Evolutionary conservation across 345 rosid species (phyloP).

Genomic region (Eucalyptus decipiens): DNA sequence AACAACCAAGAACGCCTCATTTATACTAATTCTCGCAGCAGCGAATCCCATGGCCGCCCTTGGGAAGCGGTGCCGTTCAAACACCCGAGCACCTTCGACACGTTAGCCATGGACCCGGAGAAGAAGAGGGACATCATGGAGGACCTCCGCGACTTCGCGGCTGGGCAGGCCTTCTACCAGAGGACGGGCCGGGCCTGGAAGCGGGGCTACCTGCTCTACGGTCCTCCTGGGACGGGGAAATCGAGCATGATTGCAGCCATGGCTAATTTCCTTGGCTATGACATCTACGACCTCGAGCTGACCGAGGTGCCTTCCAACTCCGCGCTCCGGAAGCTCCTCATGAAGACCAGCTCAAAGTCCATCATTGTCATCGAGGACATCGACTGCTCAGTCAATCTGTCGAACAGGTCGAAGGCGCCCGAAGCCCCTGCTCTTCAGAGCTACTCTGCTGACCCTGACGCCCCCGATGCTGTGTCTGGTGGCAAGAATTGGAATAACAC

Average conservation of each 20-base stretch:
- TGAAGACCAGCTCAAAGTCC: too few species aligned
- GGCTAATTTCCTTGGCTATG: too few species aligned
- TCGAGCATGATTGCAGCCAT: too few species aligned
- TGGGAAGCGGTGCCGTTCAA: neutral
- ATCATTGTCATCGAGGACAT: slow-evolving; percentile 66
- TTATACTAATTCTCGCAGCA: slow-evolving; percentile 39
- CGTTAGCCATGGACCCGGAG: slow-evolving; percentile 70
- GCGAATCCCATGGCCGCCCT: slow-evolving; percentile 47
- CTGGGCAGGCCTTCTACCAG: too few species aligned
- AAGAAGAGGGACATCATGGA: slow-evolving; percentile 54
- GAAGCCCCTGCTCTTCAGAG: too few species aligned
- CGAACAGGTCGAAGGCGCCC: too few species aligned
- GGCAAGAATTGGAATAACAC: too few species aligned
- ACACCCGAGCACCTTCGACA: slow-evolving; percentile 85
- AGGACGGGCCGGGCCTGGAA: slow-evolving; percentile 22
- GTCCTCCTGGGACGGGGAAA: too few species aligned
- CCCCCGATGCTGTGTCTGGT: too few species aligned
- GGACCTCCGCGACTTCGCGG: slow-evolving; percentile 1
- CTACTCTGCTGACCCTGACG: too few species aligned
- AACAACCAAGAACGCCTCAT: slow-evolving; percentile 59
- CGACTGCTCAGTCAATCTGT: too few species aligned
- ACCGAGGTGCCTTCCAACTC: slow-evolving; percentile 79
- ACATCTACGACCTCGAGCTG: slow-evolving; percentile 50
- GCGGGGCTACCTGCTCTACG: slow-evolving; percentile 7
- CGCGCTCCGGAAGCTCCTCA: too few species aligned